Evolutionary conservation across 1,284 basidiomycete species (phyloP), one percentile per base, ranked within the genome.

Genomic region (Heliocybe sulcata): DNA sequence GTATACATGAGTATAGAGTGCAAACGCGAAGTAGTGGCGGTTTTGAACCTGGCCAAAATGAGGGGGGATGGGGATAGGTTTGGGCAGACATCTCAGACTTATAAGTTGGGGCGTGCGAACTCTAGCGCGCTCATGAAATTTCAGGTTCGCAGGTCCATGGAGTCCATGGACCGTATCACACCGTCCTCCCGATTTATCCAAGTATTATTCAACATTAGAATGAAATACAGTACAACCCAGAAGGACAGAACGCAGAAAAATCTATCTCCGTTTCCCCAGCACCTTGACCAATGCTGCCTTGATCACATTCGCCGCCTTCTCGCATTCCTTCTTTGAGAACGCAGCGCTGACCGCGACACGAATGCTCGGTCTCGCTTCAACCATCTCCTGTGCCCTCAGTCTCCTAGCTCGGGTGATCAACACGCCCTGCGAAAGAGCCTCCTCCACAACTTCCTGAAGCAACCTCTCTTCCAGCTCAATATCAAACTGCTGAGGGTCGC

Each of bases 401-500:
- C 91, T 73, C 73, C 91, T 90, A 49, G 92, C 87, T 19, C 90
- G 80, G 1, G 90, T 93, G 60, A 95, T 72, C 63, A 96, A 74
- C 52, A 97, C 86, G 26, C 91, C 92, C 61, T 90, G 87, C 1
- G 73, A 72, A 50, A 92, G 69, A 0, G 79, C 77, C 65, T 95
- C 92, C 56, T 96, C 94, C 10, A 95, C 92, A 23, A 97, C 81
- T 52, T 94, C 91, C 69, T 97, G 94, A 60, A 97, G 66, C 26
- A 92, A 57, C 20, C 74, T 70, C 67, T 96, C 94, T 68, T 98
- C 93, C 20, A 72, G 73, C 42, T 84, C 82, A 50, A 85, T 74
- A 58, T 89, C 79, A 65, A 78, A 82, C 27, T 74, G 70, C 57
- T 69, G 75, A 55, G 69, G 67, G 12, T 78, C 73, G 23, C 72